Evolutionary conservation across 805 yeast species (phyloP).

Genomic region (Hyphopichia homilentoma): DNA sequence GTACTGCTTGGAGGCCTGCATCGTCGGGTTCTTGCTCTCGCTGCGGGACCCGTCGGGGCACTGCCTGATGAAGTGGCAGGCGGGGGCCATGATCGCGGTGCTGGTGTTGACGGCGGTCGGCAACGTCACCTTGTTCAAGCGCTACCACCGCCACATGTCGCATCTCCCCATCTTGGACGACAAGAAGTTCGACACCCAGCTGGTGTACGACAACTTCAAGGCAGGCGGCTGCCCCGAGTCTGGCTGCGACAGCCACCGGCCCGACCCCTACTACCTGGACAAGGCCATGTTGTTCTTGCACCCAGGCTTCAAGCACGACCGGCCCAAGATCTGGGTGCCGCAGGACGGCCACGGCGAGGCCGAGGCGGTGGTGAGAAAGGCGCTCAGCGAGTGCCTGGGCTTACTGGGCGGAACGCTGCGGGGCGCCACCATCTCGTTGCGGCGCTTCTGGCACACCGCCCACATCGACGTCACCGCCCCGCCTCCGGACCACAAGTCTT

Average conservation of each 20-base stretch:
- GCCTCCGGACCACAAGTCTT: slow-evolving; percentile 32
- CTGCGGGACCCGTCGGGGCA: slow-evolving; percentile 47
- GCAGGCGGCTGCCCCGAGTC: neutral
- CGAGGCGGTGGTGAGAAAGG: slow-evolving; percentile 14
- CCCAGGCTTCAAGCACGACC: slow-evolving; percentile 34
- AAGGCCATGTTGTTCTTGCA: slow-evolving; percentile 28
- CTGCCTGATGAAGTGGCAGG: slow-evolving; percentile 45
- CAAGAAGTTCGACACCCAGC: slow-evolving; percentile 4
- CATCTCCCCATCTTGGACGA: slow-evolving; percentile 26
- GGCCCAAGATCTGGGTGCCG: slow-evolving; percentile 40
- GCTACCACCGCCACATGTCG: slow-evolving; percentile 30
- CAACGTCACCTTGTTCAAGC: slow-evolving; percentile 49
- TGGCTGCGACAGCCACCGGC: slow-evolving; percentile 1
- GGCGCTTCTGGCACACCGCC: slow-evolving; percentile 6
- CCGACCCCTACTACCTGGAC: slow-evolving; percentile 13
- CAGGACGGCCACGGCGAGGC: slow-evolving; percentile 30
- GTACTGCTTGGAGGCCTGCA: slow-evolving; percentile 73
- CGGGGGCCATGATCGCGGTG: slow-evolving; percentile 48
- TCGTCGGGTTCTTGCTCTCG: slow-evolving; percentile 71
- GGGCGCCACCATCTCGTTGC: slow-evolving; percentile 21
- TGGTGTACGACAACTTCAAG: neutral
- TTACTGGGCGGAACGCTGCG: slow-evolving; percentile 19
- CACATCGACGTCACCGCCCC: slow-evolving; percentile 21
- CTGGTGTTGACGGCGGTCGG: slow-evolving; percentile 53
- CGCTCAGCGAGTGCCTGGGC: slow-evolving; percentile 11